phyloP scores from a whole-genome alignment of 768 basidiomycete genomes.

The Daedaleopsis sinensis region DNA sequence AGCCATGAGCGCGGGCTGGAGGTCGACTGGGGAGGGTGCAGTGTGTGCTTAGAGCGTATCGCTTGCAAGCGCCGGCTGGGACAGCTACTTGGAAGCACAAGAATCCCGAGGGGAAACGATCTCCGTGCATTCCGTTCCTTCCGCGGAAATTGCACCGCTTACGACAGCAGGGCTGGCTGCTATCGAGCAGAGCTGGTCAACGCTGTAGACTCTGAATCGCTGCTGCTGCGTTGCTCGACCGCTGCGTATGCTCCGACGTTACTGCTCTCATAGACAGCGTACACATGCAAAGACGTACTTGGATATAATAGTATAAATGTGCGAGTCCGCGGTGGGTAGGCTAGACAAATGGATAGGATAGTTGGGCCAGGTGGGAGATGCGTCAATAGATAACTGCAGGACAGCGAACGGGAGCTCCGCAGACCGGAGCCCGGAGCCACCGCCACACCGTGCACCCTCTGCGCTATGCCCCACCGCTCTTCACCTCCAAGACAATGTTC shows the following conservation, averaged over 20 bases:
- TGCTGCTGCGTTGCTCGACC: no score
- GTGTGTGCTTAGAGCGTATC: neutral
- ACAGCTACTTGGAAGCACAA: neutral
- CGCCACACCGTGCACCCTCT: neutral
- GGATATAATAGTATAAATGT: no score
- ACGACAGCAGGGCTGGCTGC: no score
- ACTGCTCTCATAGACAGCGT: no score
- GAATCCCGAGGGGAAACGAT: neutral
- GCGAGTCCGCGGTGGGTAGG: no score
- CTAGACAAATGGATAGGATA: no score
- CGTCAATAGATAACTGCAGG: no score
- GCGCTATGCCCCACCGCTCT: neutral
- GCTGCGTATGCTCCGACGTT: no score
- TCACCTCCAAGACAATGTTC: slow-evolving; percentile 80
- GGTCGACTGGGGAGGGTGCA: neutral
- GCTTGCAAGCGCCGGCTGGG: neutral
- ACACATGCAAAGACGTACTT: no score
- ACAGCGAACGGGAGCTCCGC: neutral
- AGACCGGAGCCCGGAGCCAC: neutral
- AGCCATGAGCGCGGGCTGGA: neutral
- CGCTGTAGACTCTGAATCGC: no score
- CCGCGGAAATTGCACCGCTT: neutral
- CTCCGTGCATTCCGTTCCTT: neutral
- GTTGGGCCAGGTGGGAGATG: no score
- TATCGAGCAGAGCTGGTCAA: no score